phyloP scores from a whole-genome alignment of 2,329 filamentous ascomycete species.

The Lomentospora prolificans region DNA sequence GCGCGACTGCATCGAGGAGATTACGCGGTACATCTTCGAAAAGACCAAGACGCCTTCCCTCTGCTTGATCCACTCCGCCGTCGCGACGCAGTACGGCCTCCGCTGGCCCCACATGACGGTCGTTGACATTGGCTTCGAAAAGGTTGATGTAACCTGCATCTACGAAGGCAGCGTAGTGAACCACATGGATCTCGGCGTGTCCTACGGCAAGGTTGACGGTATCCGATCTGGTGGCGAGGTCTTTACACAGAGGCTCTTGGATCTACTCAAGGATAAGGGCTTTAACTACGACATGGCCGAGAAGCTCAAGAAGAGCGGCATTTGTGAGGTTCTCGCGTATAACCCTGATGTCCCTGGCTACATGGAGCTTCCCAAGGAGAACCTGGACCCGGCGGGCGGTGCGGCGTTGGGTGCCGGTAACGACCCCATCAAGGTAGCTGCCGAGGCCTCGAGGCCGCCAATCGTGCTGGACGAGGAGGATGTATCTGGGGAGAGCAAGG shows the following conservation, averaged over 20 bases:
- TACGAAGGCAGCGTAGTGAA: slow-evolving; percentile 68
- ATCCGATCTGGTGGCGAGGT: slow-evolving; percentile 71
- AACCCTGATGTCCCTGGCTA: slow-evolving; percentile 31
- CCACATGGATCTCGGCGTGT: slow-evolving; percentile 53
- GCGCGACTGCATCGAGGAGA: slow-evolving; percentile 71
- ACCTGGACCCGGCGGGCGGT: slow-evolving; percentile 8
- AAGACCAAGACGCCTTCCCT: slow-evolving; percentile 92
- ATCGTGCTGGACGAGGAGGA: slow-evolving; percentile 25
- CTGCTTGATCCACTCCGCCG: slow-evolving; percentile 77
- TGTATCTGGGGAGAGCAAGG: slow-evolving; percentile 27
- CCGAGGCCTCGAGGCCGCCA: slow-evolving; percentile 24
- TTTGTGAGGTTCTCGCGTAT: slow-evolving; percentile 58
- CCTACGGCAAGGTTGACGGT: slow-evolving; percentile 27
- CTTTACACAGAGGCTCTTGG: slow-evolving; percentile 65
- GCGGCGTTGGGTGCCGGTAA: slow-evolving; percentile 17
- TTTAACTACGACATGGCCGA: slow-evolving; percentile 60
- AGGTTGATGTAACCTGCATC: slow-evolving; percentile 87
- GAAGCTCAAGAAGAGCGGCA: slow-evolving; percentile 55
- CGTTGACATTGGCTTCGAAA: slow-evolving; percentile 83
- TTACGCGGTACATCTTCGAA: slow-evolving; percentile 93
- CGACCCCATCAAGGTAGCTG: slow-evolving; percentile 21
- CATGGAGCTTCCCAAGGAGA: slow-evolving; percentile 39
- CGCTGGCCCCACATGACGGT: slow-evolving; percentile 69
- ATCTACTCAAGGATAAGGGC: slow-evolving; percentile 51
- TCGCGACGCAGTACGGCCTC: slow-evolving; percentile 79